phyloP scores from a whole-genome alignment of 2,329 filamentous ascomycete genomes.

The Alternaria arbusti region DNA sequence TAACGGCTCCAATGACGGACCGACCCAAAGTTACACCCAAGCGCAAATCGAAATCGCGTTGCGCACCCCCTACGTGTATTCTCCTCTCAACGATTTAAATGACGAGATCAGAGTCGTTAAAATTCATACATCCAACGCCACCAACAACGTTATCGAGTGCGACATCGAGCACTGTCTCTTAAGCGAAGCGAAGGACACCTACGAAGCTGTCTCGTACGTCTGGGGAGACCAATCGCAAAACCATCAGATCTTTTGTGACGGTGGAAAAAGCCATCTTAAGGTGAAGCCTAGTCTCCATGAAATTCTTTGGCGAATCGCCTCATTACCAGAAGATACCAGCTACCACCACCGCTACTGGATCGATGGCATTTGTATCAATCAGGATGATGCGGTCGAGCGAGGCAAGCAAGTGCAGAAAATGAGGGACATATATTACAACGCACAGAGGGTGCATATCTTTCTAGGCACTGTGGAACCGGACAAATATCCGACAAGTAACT shows the following conservation, averaged over 20 bases:
- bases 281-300: not conserved
- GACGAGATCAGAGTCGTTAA: not conserved
- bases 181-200: not conserved
- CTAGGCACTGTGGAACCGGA: not conserved
- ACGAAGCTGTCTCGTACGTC: not conserved
- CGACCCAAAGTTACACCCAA: rapidly evolving
- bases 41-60: not conserved
- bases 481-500: not conserved
- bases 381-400: not conserved
- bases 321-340: rapidly evolving
- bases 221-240: not conserved
- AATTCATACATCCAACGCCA: too few species aligned
- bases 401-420: not conserved
- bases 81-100: not conserved
- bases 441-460: not conserved
- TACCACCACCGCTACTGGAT: not conserved
- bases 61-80: not conserved
- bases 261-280: not conserved
- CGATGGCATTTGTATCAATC: not conserved
- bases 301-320: not conserved
- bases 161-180: not conserved
- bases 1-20: not conserved
- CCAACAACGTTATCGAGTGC: not conserved
- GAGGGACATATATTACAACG: too few species aligned
- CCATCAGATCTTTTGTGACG: not conserved